Conservation (phyloP, 2,329 filamentous ascomycete genomes). For the Ophiostoma ips region DNA sequence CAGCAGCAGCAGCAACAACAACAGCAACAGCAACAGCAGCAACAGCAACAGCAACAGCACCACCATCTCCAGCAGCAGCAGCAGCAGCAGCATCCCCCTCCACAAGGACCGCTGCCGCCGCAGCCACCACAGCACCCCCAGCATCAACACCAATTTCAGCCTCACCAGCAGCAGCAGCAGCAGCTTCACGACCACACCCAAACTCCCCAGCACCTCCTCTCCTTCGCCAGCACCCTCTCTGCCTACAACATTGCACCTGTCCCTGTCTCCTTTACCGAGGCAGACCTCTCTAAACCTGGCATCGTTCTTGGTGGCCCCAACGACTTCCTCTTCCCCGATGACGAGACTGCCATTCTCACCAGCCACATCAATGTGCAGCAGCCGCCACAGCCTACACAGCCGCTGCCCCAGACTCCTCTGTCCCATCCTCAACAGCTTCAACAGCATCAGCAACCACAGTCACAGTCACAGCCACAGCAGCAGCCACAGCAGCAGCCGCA, state of each 20-base stretch:
- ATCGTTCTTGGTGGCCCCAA: constrained; percentile 4
- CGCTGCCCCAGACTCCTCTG: neutral
- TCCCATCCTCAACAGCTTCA: neutral
- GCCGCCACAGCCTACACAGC: neutral
- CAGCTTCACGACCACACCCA: neutral
- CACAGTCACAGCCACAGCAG: neutral
- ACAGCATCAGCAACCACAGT: neutral
- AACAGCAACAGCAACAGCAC: neutral
- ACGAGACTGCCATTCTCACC: constrained; percentile 9
- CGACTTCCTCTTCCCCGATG: constrained; percentile 14
- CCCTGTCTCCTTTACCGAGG: neutral
- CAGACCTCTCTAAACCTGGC: neutral
- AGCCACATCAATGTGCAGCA: constrained; percentile 1
- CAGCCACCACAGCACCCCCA: neutral
- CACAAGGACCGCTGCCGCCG: neutral
- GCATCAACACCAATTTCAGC: constrained; percentile 3
- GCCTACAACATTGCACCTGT: neutral
- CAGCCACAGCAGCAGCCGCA: neutral
- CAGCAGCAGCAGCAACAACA: constrained; percentile 1
- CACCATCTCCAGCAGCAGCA: neutral
- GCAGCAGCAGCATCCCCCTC: constrained; percentile 1
- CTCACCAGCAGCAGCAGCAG: neutral
- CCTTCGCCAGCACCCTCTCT: neutral
- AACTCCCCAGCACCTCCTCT: constrained; percentile 2
- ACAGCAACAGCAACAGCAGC: constrained; percentile 3